Conservation (phyloP, 768 basidiomycete species). For the Rhizopogon roseolus region DNA sequence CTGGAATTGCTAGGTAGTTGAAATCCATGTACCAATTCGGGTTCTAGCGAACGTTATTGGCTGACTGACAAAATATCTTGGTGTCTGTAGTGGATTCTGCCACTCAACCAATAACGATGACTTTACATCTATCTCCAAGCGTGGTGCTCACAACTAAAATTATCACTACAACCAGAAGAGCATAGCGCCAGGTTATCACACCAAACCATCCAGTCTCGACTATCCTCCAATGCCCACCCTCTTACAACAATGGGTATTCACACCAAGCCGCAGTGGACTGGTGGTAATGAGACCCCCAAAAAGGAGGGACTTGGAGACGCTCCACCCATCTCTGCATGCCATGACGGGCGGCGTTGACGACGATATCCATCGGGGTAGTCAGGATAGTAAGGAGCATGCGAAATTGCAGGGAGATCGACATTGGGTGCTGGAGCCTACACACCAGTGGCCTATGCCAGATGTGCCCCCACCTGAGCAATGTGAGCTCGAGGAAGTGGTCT, state of each 20-base stretch:
- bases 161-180: slow-evolving; percentile 53
- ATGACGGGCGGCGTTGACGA: slow-evolving; percentile 38
- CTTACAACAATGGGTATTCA: slow-evolving; percentile 62
- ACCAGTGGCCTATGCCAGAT: slow-evolving; percentile 67
- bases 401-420: slow-evolving; percentile 22
- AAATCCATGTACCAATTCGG: background rate
- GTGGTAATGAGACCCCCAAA: slow-evolving; percentile 11
- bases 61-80: background rate
- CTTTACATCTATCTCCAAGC: slow-evolving; percentile 49
- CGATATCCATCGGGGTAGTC: slow-evolving; percentile 13
- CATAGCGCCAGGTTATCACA: slow-evolving; percentile 30
- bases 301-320: slow-evolving; percentile 17
- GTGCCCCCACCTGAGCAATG: slow-evolving; percentile 58
- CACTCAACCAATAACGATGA: slow-evolving; percentile 53
- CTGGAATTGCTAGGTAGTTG: background rate
- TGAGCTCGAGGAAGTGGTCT: slow-evolving; percentile 47
- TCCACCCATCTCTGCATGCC: slow-evolving; percentile 30
- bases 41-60: background rate
- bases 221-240: slow-evolving; percentile 77
- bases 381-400: slow-evolving; percentile 5
- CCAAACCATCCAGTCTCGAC: slow-evolving; percentile 39
- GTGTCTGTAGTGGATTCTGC: background rate
- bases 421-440: slow-evolving; percentile 36
- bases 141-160: slow-evolving; percentile 50
- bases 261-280: slow-evolving; percentile 38